Evolutionary conservation across 2,329 filamentous ascomycete genomes (phyloP), one percentile per base, ranked within the genome.

Genomic region (Ascochyta lentis): DNA sequence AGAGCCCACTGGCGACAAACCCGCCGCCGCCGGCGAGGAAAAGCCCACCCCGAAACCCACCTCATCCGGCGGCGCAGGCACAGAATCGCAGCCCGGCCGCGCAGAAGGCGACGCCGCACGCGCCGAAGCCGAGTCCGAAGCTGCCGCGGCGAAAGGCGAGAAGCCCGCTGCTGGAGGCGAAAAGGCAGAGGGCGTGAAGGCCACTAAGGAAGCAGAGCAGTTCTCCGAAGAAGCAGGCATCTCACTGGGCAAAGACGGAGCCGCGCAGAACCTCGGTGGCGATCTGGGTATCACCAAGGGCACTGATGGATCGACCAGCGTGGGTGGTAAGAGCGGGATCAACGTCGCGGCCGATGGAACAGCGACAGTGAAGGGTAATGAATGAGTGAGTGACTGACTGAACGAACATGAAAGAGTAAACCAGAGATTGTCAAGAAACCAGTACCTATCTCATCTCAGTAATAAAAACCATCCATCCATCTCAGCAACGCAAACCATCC

Each of bases 201-300:
- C 70, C 15, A 68, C 66, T 5, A 58, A 72, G 37, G 65, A 73
- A 43, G 66, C 71, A 4, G 71, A 70, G 45, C 58, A 58, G 41
- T 72, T 73, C 50, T 64, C 68, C 2, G 68, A 73, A 16, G 64
- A 64, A 26, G 61, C 58, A 38, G 69, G 67, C 9, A 70, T 73
- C 39, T 68, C 65, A 0, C 52, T 72, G 15, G 65, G 63, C 35
- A 24, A 56, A 16, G 38, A 56, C 23, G 71, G 71, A 1, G 66
- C 62, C 44, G 62, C 71, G 8, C 57, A 60, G 22, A 73, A 72
- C 29, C 47, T 67, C n/a, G 71, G 70, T 8, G 71, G 71, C 10
- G 68, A 72, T 26, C 39, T 73, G 52, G 71, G 71, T 1, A 72
- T 73, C 39, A 73, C 70, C 2, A 62, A 71, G 48, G 70, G 70